These are phyloP conservation scores for Geosmithia flava DNA, from an alignment of 2,329 filamentous ascomycete species.

Conservation along the genomic window DNA sequence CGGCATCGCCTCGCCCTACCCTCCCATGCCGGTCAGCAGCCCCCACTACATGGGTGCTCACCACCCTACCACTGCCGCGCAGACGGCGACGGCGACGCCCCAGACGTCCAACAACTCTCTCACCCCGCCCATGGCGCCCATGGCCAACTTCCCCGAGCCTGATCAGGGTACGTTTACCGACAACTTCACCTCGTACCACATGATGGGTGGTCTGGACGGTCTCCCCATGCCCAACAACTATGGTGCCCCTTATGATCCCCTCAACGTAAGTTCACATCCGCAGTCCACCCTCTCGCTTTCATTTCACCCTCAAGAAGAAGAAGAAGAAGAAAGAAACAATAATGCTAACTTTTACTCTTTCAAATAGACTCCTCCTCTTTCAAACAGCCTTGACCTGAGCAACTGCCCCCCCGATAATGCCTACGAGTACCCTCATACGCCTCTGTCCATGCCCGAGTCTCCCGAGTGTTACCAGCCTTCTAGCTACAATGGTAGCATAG, in stretches of 20 bases:
- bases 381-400: slow-evolving; percentile 57
- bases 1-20: background rate
- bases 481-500: background rate
- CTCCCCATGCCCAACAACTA: background rate
- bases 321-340: background rate
- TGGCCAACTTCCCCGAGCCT: background rate
- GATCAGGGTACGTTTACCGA: background rate
- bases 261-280: slow-evolving; percentile 79
- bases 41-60: background rate
- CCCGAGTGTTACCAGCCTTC: slow-evolving; percentile 25
- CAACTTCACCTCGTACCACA: background rate
- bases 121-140: background rate
- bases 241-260: slow-evolving; percentile 8
- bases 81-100: too few species aligned
- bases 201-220: background rate
- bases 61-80: background rate
- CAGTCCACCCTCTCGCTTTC: too few species aligned
- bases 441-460: slow-evolving; percentile 60
- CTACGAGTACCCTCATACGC: slow-evolving; percentile 57
- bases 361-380: slow-evolving; percentile 62
- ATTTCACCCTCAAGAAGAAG: too few species aligned
- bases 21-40: background rate
- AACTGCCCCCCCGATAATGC: slow-evolving; percentile 50
- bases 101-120: background rate
- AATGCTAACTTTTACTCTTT: slow-evolving; percentile 8